Percentiles rank a stretch among this genome's conserved stretches.
phyloP scores from a whole-genome alignment of 1,139 yeast genomes.

The Pichia sp. region DNA sequence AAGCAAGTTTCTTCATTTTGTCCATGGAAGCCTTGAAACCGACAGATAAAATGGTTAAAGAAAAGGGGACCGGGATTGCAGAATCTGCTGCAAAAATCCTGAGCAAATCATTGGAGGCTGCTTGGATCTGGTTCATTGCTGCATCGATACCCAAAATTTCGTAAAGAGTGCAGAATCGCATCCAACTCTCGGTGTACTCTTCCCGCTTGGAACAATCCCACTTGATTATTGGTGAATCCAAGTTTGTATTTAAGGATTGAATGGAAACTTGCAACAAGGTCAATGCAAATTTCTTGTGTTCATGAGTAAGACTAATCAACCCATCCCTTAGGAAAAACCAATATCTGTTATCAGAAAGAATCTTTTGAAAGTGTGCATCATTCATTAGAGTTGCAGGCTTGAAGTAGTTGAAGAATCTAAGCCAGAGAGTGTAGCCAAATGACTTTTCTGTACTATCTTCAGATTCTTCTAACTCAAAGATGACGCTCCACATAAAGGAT shows the following conservation, averaged over 20 bases:
- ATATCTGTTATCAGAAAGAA: conserved; percentile 37
- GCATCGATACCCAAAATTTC: conserved; percentile 83
- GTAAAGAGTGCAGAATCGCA: conserved; percentile 61
- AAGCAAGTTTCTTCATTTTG: conserved; percentile 61
- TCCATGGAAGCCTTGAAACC: conserved; percentile 79
- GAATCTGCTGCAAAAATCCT: conserved; percentile 45
- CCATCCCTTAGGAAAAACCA: conserved; percentile 59
- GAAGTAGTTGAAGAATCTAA: conserved; percentile 37
- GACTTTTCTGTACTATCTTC: conserved; percentile 30
- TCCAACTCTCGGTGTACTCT: conserved; percentile 52
- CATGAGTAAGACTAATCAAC: conserved; percentile 52
- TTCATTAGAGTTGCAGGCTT: conserved; percentile 18
- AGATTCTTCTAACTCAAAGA: conserved; percentile 32
- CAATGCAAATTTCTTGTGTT: conserved; percentile 63
- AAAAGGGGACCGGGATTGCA: conserved; percentile 60
- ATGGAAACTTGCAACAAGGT: conserved; percentile 62
- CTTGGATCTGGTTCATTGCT: conserved; percentile 79
- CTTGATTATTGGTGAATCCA: conserved; percentile 37
- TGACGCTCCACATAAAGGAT: conserved; percentile 37
- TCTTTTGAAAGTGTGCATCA: conserved; percentile 28
- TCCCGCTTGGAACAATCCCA: conserved; percentile 37
- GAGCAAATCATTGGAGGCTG: conserved; percentile 61
- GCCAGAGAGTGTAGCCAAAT: conserved; percentile 47
- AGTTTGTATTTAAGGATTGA: conserved; percentile 33
- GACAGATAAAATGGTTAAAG: conserved; percentile 61